Conservation (phyloP, 208 protist species). For the Crithidia acanthocephali region DNA sequence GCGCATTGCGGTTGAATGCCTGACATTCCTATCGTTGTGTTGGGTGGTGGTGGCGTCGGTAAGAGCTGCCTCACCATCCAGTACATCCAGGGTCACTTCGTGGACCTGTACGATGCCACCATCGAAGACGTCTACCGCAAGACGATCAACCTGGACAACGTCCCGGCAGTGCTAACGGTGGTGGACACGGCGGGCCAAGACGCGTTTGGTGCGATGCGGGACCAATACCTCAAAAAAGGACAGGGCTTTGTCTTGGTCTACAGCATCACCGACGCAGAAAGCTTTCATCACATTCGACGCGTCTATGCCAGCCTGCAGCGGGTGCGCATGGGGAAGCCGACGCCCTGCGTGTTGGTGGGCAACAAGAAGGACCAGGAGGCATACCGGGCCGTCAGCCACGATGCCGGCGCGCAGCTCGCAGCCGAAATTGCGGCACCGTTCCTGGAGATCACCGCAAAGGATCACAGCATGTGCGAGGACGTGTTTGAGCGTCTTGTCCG, state of each 20-base stretch:
- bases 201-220: constrained; percentile 79
- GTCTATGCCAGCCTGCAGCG: constrained; percentile 42
- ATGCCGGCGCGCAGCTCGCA: constrained; percentile 47
- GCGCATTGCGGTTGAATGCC: too few species aligned
- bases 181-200: constrained; percentile 95
- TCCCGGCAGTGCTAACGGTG: constrained; percentile 89
- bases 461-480: constrained; percentile 38
- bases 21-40: constrained; percentile 59
- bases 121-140: constrained; percentile 86
- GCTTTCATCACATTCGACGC: constrained; percentile 61
- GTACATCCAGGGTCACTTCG: constrained; percentile 74
- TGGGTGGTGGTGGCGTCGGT: constrained; percentile 60
- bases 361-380: constrained; percentile 67
- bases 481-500: constrained; percentile 60
- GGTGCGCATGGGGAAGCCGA: constrained; percentile 14
- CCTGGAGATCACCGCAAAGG: constrained; percentile 76
- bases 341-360: constrained; percentile 58
- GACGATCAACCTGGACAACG: constrained; percentile 66
- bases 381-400: constrained; percentile 45
- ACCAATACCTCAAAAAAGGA: constrained; percentile 53
- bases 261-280: constrained; percentile 71
- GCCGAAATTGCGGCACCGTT: constrained; percentile 51
- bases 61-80: constrained; percentile 82
- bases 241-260: constrained; percentile 74
- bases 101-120: constrained; percentile 76